phyloP scores from a whole-genome alignment of 331 rosid genomes.

The Pyracantha coccinea region DNA sequence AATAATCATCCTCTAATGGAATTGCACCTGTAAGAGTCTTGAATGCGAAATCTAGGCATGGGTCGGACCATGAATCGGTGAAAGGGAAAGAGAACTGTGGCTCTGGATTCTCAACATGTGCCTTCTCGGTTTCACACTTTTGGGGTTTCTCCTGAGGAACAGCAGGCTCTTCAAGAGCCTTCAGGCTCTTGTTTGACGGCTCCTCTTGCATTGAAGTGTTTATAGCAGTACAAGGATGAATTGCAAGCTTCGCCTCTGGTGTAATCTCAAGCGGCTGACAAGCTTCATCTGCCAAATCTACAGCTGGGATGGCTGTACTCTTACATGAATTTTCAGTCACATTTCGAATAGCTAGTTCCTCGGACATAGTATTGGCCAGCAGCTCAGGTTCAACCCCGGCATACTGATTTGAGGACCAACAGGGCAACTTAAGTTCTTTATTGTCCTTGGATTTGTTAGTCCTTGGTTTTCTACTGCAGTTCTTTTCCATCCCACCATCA shows the following conservation, averaged over 20 bases:
- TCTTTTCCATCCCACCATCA: constrained; percentile 19
- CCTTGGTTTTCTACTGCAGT: constrained; percentile 17
- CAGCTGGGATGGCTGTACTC: constrained; percentile 16
- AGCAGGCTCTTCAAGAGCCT: constrained; percentile 15
- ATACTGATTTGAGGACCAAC: constrained; percentile 54
- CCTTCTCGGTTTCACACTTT: constrained; percentile 24
- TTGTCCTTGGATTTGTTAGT: constrained; percentile 31
- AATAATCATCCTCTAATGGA: constrained; percentile 61
- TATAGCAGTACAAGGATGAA: constrained; percentile 17
- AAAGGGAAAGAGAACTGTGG: constrained; percentile 50
- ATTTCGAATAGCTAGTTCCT: constrained; percentile 42
- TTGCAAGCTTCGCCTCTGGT: background rate
- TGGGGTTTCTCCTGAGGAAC: constrained; percentile 17
- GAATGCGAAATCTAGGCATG: constrained; percentile 67
- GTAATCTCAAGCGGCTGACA: constrained; percentile 15
- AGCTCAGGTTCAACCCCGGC: constrained; percentile 59
- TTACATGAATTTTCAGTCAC: constrained; percentile 22
- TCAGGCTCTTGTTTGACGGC: constrained; percentile 21
- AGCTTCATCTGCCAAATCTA: constrained; percentile 20
- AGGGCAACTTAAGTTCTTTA: constrained; percentile 36
- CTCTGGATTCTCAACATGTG: constrained; percentile 35
- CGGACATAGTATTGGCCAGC: constrained; percentile 15
- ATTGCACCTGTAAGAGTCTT: constrained; percentile 67
- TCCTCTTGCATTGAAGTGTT: constrained; percentile 25
- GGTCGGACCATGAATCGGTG: constrained; percentile 69